These are phyloP conservation scores for Nannizzia gypsea DNA, from an alignment of 2,329 filamentous ascomycete genomes.

Conservation along the genomic window DNA sequence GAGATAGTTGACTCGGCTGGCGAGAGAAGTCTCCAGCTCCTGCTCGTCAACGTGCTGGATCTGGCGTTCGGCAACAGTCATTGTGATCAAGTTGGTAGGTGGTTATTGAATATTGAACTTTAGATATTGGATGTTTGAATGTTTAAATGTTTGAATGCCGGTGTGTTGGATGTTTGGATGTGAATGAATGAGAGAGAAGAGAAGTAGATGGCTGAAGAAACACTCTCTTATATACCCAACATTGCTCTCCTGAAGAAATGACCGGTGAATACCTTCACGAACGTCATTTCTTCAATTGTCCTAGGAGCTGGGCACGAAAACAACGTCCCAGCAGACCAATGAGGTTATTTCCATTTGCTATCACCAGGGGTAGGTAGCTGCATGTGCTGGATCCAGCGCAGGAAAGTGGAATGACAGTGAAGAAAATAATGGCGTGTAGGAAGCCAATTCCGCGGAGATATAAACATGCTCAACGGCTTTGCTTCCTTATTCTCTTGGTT, in stretches of 20 bases:
- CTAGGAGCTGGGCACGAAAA: not conserved
- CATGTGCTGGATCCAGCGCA: not conserved
- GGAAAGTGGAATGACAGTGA: not conserved
- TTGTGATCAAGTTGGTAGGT: not conserved
- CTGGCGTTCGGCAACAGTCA: slow-evolving; percentile 6
- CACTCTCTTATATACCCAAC: not conserved
- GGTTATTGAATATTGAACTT: not conserved
- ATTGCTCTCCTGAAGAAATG: not conserved
- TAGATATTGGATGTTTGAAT: not conserved
- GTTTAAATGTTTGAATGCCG: too few species aligned
- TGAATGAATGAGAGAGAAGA: not conserved
- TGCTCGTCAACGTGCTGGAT: slow-evolving; percentile 13
- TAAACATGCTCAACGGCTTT: not conserved
- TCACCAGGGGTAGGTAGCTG: not conserved
- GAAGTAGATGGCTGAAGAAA: not conserved
- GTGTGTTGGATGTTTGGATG: not conserved
- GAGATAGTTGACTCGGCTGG: slow-evolving; percentile 18
- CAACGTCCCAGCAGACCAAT: not conserved
- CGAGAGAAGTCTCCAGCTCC: slow-evolving; percentile 9
- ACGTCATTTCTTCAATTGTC: not conserved
- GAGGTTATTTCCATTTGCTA: not conserved
- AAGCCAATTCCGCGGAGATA: not conserved
- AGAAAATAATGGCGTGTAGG: not conserved
- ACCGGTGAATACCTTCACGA: not conserved
- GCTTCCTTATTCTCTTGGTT: not conserved